Base-by-base conservation (phyloP, 169 alveolate genomes). In the Eimeria zaria region DNA sequence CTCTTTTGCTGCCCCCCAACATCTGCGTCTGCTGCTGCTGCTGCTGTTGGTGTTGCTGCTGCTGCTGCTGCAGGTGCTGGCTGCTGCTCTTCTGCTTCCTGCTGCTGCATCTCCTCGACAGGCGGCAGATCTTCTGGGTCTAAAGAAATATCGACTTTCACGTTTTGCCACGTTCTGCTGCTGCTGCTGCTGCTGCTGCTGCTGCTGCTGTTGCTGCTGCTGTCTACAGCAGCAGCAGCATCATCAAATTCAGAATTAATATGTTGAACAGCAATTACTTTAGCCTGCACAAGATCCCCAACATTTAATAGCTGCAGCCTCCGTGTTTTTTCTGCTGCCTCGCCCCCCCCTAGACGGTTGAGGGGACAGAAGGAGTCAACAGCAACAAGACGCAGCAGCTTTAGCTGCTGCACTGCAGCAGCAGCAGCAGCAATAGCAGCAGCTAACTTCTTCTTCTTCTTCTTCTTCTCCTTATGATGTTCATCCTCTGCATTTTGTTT, bases 231-330 rank as follows among this genome's bases (percentile, higher is more conserved):
- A 4, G 44, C 87, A 3, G 53, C 53, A 41, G 27, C 89, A 51
- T 44, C 89, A 2, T 44, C 60, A 73, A 39, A 30, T 36, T 48
- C 30, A 44, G 76, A 69, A 2, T 39, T 69, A 8, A 36, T 69
- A 53, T 74, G 87, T 51, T 73, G 89, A 48, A n/a, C 73, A 2
- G 60, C 36, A 58, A 76, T n/a, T 20, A 91, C 76, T 11, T 78
- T 73, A 16, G 91, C 96, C 36, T 51, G 60, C 41, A 91, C 96
- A 33, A 53, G 60, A 81, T 91, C 96, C 6, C 96, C 96, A 1
- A 39, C 46, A 16, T 91, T 41, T 41, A 91, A 62, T 11, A 48
- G n/a, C 81, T 55, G 69, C 48, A 91, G 89, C 44, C 89, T 22
- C 27, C 76, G 30, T 11, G 39, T 30, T 41, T 51, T 90, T 46